phyloP scores from a whole-genome alignment of 2,329 filamentous ascomycete genomes.

The Tolypocladium endophyticum region DNA sequence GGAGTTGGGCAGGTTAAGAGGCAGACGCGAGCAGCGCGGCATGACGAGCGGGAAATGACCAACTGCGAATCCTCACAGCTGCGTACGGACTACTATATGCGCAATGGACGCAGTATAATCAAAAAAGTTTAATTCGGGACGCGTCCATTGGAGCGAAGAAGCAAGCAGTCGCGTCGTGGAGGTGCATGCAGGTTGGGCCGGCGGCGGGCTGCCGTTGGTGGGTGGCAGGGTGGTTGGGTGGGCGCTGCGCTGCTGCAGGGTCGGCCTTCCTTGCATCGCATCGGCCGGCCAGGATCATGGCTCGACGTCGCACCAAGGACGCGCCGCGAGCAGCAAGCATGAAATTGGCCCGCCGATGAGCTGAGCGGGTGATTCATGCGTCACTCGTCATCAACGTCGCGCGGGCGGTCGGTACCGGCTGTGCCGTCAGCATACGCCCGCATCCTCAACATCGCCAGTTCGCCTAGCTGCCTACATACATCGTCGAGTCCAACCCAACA shows the following conservation, averaged over 20 bases:
- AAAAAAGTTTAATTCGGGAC: background rate
- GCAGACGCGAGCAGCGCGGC: background rate
- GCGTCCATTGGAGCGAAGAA: background rate
- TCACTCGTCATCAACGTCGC: background rate
- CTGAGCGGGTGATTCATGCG: background rate
- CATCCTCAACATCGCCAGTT: background rate
- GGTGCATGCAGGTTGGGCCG: background rate
- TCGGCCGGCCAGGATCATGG: background rate
- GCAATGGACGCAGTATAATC: background rate
- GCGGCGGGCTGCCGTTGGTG: background rate
- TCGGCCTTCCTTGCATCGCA: slow-evolving; percentile 1
- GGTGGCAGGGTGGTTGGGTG: background rate
- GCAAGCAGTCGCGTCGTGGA: background rate
- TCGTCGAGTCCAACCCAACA: background rate
- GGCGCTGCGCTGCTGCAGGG: background rate
- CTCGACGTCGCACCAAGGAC: background rate
- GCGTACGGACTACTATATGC: background rate
- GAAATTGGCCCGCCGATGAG: background rate
- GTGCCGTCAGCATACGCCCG: background rate
- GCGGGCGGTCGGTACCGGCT: background rate
- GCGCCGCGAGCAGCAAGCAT: background rate
- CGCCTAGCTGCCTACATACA: background rate
- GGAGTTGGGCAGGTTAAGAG: background rate
- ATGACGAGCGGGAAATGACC: background rate
- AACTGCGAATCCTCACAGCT: background rate